Evolutionary conservation across 139 green algal genomes (phyloP), one percentile per base, ranked within the genome.

Genomic region (Coccomyxa sp.): DNA sequence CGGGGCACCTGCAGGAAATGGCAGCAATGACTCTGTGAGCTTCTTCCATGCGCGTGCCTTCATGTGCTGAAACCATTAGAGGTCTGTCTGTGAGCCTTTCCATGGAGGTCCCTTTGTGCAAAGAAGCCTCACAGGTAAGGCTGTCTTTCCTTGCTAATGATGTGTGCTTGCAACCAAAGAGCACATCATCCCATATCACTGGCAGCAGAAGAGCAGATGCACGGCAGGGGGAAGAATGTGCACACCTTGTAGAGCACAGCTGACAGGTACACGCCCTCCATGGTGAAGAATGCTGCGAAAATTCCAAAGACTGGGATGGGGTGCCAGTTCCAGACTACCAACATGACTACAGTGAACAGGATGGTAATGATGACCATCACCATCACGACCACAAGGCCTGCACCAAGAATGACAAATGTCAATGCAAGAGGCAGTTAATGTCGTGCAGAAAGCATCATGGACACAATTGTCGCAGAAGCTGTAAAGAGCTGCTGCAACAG

Each of bases 341-440:
- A n/a, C 81, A 85, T 85, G 27, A 79, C 58, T 17, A 85, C 31
- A 28, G 45, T 59, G 10, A 74, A 23, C 51, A 85, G 75, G 25
- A 76, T 31, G 25, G 71, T 81, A 25, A 74, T 85, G 74, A 85
- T 85, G 51, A 79, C 28, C 74, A 85, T 81, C n/a, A 85, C 74
- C 58, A 32, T 31, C 30, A 74, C 32, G 9, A 85, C 76, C 10
- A 76, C 76, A 58, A 85, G 76, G 12, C 81, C 81, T 85, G 81
- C 81, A 85, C 31, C 28, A 27, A 60, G 59, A 28, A 30, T 10
- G 0, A 12, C 76, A 27, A 59, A 60, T 3, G 12, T 21, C n/a
- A 32, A 38, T 32, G 74, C 77, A 81, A 1, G 16, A 66, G 27
- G 16, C 77, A 67, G 13, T 23, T 30, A 82, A 14, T 51, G 38